Evolutionary conservation across 2,329 filamentous ascomycete species (phyloP), one percentile per base, ranked within the genome.

Genomic region (Geoglossum cookeanum): DNA sequence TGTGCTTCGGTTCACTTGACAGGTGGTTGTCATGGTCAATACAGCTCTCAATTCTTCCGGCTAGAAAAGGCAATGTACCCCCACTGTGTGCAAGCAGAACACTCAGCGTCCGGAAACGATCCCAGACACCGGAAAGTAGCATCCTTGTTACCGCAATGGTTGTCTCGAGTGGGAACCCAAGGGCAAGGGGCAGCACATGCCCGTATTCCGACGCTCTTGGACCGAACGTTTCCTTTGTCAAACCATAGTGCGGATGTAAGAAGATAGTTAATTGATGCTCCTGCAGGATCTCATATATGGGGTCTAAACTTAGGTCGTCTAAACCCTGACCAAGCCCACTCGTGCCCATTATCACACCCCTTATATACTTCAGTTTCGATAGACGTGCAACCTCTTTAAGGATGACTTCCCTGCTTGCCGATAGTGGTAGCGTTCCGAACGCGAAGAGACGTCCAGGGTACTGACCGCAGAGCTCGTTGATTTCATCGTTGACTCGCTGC

Each of bases 141-240:
- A 96, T 94, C 52, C 90, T 76, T 3, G 86, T 81, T 1, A 95
- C 83, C 0, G 89, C 87, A 63, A 96, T 91, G 1, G 90, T 95
- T 0, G 90, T 96, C 70, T 96, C 90, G 62, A 96, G 79, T 0
- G 90, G 89, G 66, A 95, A 95, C 0, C 90, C 90, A 3, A 96
- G 72, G 0, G 88, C 87, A 0, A 96, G 73, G 0, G 89, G 86
- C 1, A 96, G 75, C 0, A 95, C 88, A 67, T 95, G 90, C 0
- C 90, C 90, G 66, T 94, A 95, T 59, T 84, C 82, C 27, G 72
- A 74, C 0, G 78, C 79, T 6, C 84, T 74, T 0, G 85, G 79
- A 0, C 90, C 90, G 71, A 86, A 95, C 3, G 94, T 87, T 7
- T 81, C 78, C 59, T 79, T 78, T 0, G 88, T 89, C 1, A 96